Evolutionary conservation across 2,329 filamentous ascomycete species (phyloP).

Genomic region (Diplodia sapinea): DNA sequence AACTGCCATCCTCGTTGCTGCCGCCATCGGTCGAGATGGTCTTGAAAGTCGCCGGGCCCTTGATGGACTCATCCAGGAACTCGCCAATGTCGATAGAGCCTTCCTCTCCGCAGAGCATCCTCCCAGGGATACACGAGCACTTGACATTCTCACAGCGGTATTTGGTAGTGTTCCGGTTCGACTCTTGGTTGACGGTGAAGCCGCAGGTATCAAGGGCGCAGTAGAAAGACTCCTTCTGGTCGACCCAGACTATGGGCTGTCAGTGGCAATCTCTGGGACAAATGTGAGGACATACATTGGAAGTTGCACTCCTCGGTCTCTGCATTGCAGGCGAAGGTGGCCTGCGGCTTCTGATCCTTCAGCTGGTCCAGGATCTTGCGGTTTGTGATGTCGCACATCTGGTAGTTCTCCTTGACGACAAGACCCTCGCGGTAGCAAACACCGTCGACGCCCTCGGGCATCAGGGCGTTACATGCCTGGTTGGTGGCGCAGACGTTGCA

Average conservation of each 20-base stretch:
- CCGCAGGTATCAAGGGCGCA: slow-evolving; percentile 84
- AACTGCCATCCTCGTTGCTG: slow-evolving; percentile 72
- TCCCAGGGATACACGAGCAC: slow-evolving; percentile 86
- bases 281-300: slow-evolving; percentile 69
- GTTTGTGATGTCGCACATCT: slow-evolving; percentile 98
- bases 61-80: slow-evolving; percentile 81
- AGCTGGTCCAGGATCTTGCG: slow-evolving; percentile 88
- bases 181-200: slow-evolving; percentile 71
- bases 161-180: slow-evolving; percentile 76
- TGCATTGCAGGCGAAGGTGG: slow-evolving; percentile 88
- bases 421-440: slow-evolving; percentile 92
- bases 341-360: slow-evolving; percentile 83
- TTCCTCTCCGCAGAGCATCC: slow-evolving; percentile 91
- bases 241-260: slow-evolving; percentile 79
- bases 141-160: slow-evolving; percentile 85
- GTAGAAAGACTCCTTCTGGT: slow-evolving; percentile 92
- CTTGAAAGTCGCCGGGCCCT: slow-evolving; percentile 84
- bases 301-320: slow-evolving; percentile 84
- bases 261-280: slow-evolving; percentile 35
- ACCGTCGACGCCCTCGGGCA: slow-evolving; percentile 80
- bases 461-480: slow-evolving; percentile 83
- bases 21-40: slow-evolving; percentile 64
- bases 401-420: slow-evolving; percentile 91
- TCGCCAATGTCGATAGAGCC: slow-evolving; percentile 92
- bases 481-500: slow-evolving; percentile 90